phyloP scores from a whole-genome alignment of 2,329 filamentous ascomycete species.

The Diaporthe batatas region DNA sequence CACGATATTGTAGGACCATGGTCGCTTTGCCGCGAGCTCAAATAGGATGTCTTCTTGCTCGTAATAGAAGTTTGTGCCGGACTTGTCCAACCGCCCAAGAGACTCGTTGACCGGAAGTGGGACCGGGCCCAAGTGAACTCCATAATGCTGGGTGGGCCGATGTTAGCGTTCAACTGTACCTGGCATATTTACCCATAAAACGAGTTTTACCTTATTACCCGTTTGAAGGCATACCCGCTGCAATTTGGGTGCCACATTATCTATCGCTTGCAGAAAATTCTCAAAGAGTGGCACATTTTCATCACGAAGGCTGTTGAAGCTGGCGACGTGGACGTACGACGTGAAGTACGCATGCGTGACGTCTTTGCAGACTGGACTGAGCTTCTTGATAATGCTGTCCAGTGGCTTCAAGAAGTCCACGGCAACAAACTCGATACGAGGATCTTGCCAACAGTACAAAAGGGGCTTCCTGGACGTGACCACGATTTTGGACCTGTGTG shows the following conservation, averaged over 20 bases:
- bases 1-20: conserved; percentile 45
- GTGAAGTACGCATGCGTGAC: conserved; percentile 40
- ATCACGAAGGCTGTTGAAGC: conserved; percentile 35
- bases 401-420: conserved; percentile 38
- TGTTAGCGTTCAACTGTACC: not conserved
- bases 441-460: conserved; percentile 33
- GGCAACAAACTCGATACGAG: conserved; percentile 36
- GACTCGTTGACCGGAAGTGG: not conserved
- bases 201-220: conserved; percentile 31
- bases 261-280: conserved; percentile 36
- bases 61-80: not conserved
- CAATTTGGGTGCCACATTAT: conserved; percentile 25
- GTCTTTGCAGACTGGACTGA: conserved; percentile 31
- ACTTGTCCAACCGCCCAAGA: not conserved
- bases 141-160: not conserved
- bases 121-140: not conserved
- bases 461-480: not conserved
- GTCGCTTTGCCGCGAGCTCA: not conserved
- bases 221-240: conserved; percentile 37
- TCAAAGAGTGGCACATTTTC: conserved; percentile 38
- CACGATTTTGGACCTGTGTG: conserved; percentile 3
- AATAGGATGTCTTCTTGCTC: not conserved
- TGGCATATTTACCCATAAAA: not conserved
- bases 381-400: conserved; percentile 30
- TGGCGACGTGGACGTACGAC: conserved; percentile 37